These are phyloP conservation scores for Cadophora sp. DNA, from an alignment of 2,329 filamentous ascomycete species.

Conservation along the genomic window DNA sequence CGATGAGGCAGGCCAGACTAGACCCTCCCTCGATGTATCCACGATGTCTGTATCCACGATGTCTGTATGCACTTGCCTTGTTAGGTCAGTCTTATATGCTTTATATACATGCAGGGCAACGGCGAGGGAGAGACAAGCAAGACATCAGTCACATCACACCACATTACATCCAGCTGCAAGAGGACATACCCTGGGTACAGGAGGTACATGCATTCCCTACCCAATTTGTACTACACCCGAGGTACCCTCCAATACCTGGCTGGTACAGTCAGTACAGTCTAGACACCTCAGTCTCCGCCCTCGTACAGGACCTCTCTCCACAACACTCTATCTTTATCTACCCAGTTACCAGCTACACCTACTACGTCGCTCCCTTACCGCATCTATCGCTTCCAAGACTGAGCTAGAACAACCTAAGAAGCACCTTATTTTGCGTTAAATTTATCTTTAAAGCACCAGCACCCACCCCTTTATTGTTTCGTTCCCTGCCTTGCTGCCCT, in stretches of 20 bases:
- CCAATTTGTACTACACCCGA: no score
- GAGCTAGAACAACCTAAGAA: conserved; percentile 20
- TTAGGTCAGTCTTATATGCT: neutral
- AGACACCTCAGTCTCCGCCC: neutral
- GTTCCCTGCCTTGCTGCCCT: neutral
- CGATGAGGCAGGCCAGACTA: no score
- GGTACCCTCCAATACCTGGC: no score
- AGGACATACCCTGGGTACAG: neutral
- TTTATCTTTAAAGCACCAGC: conserved; percentile 9
- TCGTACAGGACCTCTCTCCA: conserved; percentile 3
- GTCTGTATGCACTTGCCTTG: no score
- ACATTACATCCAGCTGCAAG: neutral
- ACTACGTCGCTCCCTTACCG: no score
- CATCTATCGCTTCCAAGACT: conserved; percentile 1
- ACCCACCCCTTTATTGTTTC: neutral
- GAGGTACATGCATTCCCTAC: no score
- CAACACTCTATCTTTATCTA: conserved; percentile 10
- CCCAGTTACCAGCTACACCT: neutral
- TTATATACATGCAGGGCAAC: neutral
- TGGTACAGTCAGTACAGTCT: no score
- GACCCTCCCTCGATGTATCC: no score
- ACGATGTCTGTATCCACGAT: no score
- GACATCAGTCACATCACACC: no score
- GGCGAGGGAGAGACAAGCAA: neutral
- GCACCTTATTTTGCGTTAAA: conserved; percentile 7